Percentiles rank a stretch among this genome's conserved stretches.
Conservation (phyloP, 148 eudicot species). For the Hydrangea macrophylla region DNA sequence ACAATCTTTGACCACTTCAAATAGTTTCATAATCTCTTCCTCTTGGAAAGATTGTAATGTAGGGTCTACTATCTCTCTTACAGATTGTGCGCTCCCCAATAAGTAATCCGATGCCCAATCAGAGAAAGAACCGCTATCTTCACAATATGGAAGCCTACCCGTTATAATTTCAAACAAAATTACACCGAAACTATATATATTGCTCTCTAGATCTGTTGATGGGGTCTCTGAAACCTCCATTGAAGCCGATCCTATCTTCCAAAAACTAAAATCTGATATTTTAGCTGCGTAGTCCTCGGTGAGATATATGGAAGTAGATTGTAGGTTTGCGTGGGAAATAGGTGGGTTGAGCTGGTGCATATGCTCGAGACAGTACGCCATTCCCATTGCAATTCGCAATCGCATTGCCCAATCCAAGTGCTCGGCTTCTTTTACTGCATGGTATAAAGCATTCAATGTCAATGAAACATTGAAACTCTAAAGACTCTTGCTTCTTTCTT, state of each 20-base stretch:
- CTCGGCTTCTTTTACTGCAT: slow-evolving; percentile 83
- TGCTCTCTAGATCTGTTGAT: slow-evolving; percentile 40
- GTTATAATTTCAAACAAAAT: slow-evolving; percentile 76
- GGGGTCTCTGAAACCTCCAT: slow-evolving; percentile 45
- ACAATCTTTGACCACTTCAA: slow-evolving; percentile 49
- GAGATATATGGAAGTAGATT: slow-evolving; percentile 66
- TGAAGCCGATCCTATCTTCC: slow-evolving; percentile 59
- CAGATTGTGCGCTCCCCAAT: slow-evolving; percentile 30
- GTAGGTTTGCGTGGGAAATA: slow-evolving; percentile 52
- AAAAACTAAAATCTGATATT: slow-evolving; percentile 77
- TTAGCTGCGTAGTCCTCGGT: slow-evolving; percentile 92
- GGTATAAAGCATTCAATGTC: slow-evolving; percentile 2
- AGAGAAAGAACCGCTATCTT: slow-evolving; percentile 32
- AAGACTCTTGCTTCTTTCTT: no score
- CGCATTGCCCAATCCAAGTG: slow-evolving; percentile 84
- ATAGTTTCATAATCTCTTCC: slow-evolving; percentile 46
- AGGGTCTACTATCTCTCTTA: slow-evolving; percentile 62
- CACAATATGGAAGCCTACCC: slow-evolving; percentile 58
- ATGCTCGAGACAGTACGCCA: slow-evolving; percentile 83
- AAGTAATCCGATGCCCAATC: slow-evolving; percentile 58
- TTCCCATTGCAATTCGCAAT: slow-evolving; percentile 72
- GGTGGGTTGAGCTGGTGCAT: slow-evolving; percentile 78
- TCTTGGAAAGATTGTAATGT: slow-evolving; percentile 37
- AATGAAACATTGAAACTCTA: no score
- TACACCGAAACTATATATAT: slow-evolving; percentile 69